phyloP scores from a whole-genome alignment of 192 early-diverging fungal species.

The Backusella parvicylindrica region DNA sequence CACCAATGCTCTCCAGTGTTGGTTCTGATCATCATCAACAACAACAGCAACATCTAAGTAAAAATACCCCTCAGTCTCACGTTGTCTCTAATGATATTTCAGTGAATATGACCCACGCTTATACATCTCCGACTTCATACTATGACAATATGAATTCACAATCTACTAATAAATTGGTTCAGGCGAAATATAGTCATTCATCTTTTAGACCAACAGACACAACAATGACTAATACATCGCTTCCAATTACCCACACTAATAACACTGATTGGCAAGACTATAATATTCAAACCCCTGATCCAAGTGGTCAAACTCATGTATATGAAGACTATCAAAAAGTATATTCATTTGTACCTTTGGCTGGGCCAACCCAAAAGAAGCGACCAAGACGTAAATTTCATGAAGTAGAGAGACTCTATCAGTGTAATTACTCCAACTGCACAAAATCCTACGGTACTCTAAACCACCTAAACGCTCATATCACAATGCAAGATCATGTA shows the following conservation, averaged over 20 bases:
- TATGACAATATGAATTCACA: not conserved
- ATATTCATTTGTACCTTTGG: slow-evolving; percentile 52
- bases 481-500: slow-evolving; percentile 62
- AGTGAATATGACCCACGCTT: not conserved
- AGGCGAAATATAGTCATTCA: not conserved
- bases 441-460: slow-evolving; percentile 60
- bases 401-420: slow-evolving; percentile 61
- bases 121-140: not conserved
- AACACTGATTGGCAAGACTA: not conserved
- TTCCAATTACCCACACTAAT: not conserved
- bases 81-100: not conserved
- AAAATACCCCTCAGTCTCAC: not conserved
- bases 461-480: slow-evolving; percentile 63
- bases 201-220: not conserved
- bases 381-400: slow-evolving; percentile 54
- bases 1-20: not conserved
- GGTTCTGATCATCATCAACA: not conserved
- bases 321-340: slow-evolving; percentile 22
- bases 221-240: not conserved
- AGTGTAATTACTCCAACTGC: slow-evolving; percentile 51
- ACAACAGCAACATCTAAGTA: not conserved
- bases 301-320: not conserved
- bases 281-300: not conserved
- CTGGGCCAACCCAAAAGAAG: slow-evolving; percentile 50
- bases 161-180: not conserved